Evolutionary conservation across 148 eudicot species (phyloP).

Genomic region (Vaccinium vitisidaea): DNA sequence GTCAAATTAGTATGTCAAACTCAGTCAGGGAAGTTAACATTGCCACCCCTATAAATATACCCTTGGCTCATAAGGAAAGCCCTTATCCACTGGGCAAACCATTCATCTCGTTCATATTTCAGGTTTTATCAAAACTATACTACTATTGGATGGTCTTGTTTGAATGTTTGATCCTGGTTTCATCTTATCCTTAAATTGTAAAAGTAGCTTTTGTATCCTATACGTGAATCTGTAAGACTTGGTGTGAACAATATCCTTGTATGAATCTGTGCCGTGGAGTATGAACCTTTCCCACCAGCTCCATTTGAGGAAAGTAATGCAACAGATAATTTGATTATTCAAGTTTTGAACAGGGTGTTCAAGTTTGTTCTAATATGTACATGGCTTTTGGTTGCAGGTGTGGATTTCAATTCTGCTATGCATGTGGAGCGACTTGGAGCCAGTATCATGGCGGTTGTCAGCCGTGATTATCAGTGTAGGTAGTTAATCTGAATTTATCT

Average conservation of each 20-base stretch:
- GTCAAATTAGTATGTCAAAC: not conserved
- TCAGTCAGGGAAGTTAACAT: not conserved
- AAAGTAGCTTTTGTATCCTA: not conserved
- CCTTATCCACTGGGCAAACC: not conserved
- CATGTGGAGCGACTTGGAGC: conserved; percentile 36
- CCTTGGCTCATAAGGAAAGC: not conserved
- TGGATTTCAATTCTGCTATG: conserved; percentile 40
- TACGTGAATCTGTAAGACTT: not conserved
- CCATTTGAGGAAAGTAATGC: not conserved
- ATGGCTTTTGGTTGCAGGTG: conserved; percentile 29
- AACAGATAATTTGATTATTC: not conserved
- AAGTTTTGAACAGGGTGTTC: not conserved
- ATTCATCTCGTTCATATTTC: not conserved
- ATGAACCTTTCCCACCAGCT: not conserved
- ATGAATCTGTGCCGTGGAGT: not conserved
- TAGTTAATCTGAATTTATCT: not conserved
- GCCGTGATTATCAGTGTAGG: not conserved
- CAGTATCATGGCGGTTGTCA: conserved; percentile 22
- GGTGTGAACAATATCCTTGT: not conserved
- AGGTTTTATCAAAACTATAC: not conserved
- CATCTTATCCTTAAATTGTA: not conserved
- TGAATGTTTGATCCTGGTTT: not conserved
- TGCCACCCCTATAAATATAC: not conserved
- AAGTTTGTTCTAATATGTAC: not conserved
- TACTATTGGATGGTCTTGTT: not conserved